These are phyloP conservation scores for Plectranthus barbatus DNA, from an alignment of 257 asterid species.

Conservation along the genomic window DNA sequence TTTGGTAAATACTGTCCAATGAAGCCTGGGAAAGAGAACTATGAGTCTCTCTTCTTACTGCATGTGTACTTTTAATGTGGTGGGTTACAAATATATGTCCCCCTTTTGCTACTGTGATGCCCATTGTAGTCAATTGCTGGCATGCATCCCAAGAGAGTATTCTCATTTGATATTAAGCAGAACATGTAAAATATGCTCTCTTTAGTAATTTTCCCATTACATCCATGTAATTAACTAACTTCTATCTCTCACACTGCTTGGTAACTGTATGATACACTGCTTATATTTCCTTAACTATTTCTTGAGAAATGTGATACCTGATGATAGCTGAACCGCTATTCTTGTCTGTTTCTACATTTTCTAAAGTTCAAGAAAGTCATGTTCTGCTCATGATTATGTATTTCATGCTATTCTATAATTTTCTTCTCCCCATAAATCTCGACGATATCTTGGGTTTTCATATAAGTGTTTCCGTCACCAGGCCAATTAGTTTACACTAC, in stretches of 20 bases:
- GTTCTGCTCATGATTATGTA: neutral
- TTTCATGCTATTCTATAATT: neutral
- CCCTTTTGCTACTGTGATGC: too few relatives aligned
- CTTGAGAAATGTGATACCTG: too few relatives aligned
- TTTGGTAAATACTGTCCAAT: neutral
- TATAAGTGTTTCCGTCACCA: neutral
- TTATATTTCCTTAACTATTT: too few relatives aligned
- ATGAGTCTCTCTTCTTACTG: neutral
- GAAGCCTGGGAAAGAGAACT: neutral
- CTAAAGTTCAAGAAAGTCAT: neutral
- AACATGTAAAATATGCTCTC: neutral
- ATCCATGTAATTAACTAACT: neutral
- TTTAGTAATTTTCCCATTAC: neutral
- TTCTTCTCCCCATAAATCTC: neutral
- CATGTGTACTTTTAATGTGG: neutral
- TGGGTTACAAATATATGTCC: neutral
- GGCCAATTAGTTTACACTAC: neutral
- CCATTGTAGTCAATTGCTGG: neutral
- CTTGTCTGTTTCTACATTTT: too few relatives aligned
- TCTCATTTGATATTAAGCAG: neutral
- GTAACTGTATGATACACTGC: too few relatives aligned
- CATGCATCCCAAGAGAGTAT: neutral
- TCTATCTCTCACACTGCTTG: too few relatives aligned
- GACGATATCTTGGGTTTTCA: neutral
- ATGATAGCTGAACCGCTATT: too few relatives aligned